Evolutionary conservation across 2,329 filamentous ascomycete genomes (phyloP), one percentile per base, ranked within the genome.

Genomic region (Colletotrichum sp.): DNA sequence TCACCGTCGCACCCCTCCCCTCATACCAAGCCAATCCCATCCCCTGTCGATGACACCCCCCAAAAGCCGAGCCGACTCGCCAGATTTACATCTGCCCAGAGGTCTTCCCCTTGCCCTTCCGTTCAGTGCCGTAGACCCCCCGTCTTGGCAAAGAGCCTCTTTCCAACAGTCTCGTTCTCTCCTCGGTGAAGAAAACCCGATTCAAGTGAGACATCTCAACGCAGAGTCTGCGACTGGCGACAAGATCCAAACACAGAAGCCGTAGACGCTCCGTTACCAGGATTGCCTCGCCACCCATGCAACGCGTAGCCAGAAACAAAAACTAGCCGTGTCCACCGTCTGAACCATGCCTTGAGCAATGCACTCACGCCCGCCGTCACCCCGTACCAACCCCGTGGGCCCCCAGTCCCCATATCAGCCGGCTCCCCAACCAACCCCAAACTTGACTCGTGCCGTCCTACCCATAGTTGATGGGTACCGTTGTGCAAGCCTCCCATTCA

Each of bases 371-470:
- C 69, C 68, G 28, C 68, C 59, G 59, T 64, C 59, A 36, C 68
- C 26, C 16, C 44, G n/a, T 68, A 18, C 34, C 57, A 30, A n/a
- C 32, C 26, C 69, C 63, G 8, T 72, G 62, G 62, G n/a, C 55
- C 63, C 55, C 55, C 69, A 26, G 62, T 62, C n/a, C 63, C 55
- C 55, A 39, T 57, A 15, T n/a, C 70, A 72, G 39, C 68, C 28
- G 39, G 52, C 34, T 57, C 59, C 60, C 44, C 52, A n/a, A 34
- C 36, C 63, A 55, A 39, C 26, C 60, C 24, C 34, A 55, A 39
- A 21, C 36, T 57, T 68, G 73, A 72, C 73, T 72, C 73, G 64
- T 72, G 69, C 63, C 64, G 69, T 24, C 52, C 34, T 67, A 71
- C n/a, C 72, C 68, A 66, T 72, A 57, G 6, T 2, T 18, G 57